Evolutionary conservation across 2,329 filamentous ascomycete species (phyloP).

Genomic region (Didymella exigua): DNA sequence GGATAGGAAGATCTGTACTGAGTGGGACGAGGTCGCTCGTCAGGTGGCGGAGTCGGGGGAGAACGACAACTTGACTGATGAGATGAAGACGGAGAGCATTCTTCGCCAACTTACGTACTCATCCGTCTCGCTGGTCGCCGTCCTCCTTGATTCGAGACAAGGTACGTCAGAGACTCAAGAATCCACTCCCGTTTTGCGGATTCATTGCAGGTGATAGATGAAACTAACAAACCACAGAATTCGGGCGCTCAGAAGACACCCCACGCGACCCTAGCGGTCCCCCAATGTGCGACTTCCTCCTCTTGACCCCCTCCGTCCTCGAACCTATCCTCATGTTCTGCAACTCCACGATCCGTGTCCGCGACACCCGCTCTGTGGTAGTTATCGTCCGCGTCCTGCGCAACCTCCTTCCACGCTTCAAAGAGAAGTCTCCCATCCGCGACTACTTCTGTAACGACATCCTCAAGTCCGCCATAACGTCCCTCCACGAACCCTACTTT

Average conservation of each 20-base stretch:
- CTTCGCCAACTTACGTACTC: constrained; percentile 90
- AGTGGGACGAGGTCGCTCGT: constrained; percentile 77
- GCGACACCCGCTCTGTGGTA: constrained; percentile 85
- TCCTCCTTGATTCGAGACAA: constrained; percentile 74
- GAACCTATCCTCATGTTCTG: constrained; percentile 91
- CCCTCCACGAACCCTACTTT: constrained; percentile 93
- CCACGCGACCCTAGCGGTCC: constrained; percentile 55
- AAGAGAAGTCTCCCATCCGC: constrained; percentile 64
- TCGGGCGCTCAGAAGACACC: constrained; percentile 36
- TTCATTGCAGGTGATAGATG: not conserved
- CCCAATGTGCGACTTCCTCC: constrained; percentile 79
- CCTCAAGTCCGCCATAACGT: constrained; percentile 85
- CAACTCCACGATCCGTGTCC: constrained; percentile 86
- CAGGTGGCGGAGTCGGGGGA: constrained; percentile 67
- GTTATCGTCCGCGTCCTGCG: constrained; percentile 87
- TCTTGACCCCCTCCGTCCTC: constrained; percentile 77
- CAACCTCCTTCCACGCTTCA: constrained; percentile 81
- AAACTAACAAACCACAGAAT: constrained; percentile 29
- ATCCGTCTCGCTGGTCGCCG: constrained; percentile 88
- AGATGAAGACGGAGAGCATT: constrained; percentile 98
- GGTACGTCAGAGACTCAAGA: constrained; percentile 20
- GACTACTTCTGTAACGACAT: constrained; percentile 91
- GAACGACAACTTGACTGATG: constrained; percentile 79
- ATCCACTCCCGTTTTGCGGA: no score
- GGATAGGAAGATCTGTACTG: constrained; percentile 81